These are phyloP conservation scores for Blastobotrys capitulatus DNA, from an alignment of 1,139 yeast species.

Conservation along the genomic window DNA sequence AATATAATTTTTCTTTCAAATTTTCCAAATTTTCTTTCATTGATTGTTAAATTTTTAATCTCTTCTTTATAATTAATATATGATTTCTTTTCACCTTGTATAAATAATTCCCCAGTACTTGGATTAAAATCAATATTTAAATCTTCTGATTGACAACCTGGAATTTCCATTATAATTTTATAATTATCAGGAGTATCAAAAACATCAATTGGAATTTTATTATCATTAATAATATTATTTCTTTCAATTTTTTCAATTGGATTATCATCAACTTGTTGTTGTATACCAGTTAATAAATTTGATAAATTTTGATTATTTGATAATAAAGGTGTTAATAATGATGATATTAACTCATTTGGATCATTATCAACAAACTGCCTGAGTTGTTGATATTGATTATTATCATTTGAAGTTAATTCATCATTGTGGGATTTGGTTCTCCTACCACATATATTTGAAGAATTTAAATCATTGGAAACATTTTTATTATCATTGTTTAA, in stretches of 20 bases:
- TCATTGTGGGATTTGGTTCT: neutral
- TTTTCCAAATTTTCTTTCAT: constrained; percentile 33
- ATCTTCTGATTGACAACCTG: constrained; percentile 50
- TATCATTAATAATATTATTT: no score
- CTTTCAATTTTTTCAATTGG: no score
- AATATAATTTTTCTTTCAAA: constrained; percentile 53
- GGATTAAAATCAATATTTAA: constrained; percentile 53
- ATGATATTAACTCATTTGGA: no score
- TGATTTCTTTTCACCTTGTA: constrained; percentile 14
- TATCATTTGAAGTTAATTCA: no score
- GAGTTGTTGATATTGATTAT: no score
- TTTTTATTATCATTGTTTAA: neutral
- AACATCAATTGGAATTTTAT: constrained; percentile 42
- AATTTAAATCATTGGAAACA: neutral
- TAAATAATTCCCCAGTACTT: constrained; percentile 19
- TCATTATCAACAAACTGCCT: no score
- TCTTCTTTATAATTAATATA: neutral
- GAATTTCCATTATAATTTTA: constrained; percentile 43
- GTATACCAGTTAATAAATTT: no score
- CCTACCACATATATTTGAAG: neutral
- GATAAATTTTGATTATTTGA: no score
- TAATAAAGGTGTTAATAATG: no score
- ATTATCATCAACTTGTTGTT: no score
- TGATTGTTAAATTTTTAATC: neutral
- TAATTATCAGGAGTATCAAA: constrained; percentile 44